Evolutionary conservation across 345 rosid species (phyloP).

Genomic region (Capsella bursapastoris): DNA sequence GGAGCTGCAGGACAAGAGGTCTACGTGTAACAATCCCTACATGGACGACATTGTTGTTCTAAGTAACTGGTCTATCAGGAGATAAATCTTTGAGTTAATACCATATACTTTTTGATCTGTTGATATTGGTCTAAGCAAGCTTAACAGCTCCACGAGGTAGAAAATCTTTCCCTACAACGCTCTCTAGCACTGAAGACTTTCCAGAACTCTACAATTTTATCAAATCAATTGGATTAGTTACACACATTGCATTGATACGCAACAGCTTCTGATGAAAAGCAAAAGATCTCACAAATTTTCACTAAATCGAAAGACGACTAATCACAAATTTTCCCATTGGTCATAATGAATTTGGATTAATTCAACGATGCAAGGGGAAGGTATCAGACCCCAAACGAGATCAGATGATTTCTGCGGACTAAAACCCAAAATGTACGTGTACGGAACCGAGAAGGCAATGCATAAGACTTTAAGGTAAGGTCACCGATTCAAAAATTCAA

Average conservation of each 20-base stretch:
- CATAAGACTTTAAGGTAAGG: slow-evolving; percentile 14
- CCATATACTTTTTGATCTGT: neutral
- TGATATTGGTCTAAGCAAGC: slow-evolving; percentile 15
- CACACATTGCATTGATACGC: slow-evolving; percentile 3
- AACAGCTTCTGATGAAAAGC: neutral
- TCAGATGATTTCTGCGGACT: slow-evolving; percentile 5
- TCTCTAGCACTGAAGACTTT: slow-evolving; percentile 93
- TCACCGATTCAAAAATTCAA: neutral
- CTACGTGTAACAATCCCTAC: slow-evolving; percentile 97
- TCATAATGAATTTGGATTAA: slow-evolving; percentile 14
- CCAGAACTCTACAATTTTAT: slow-evolving; percentile 78
- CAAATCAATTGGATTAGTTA: slow-evolving; percentile 25
- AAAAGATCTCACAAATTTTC: neutral
- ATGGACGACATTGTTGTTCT: slow-evolving; percentile 35
- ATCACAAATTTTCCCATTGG: neutral
- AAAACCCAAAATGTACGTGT: slow-evolving; percentile 9
- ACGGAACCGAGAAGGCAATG: slow-evolving; percentile 19
- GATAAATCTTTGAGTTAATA: slow-evolving; percentile 9
- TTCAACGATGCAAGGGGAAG: slow-evolving; percentile 7
- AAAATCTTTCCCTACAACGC: slow-evolving; percentile 93
- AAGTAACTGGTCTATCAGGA: neutral
- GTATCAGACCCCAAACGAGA: slow-evolving; percentile 20
- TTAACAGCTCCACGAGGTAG: slow-evolving; percentile 97
- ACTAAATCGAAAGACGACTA: neutral
- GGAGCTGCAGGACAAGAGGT: slow-evolving; percentile 97